Base-by-base conservation (phyloP, 441 rosid species). In the Rhodomyrtus psidioides region DNA sequence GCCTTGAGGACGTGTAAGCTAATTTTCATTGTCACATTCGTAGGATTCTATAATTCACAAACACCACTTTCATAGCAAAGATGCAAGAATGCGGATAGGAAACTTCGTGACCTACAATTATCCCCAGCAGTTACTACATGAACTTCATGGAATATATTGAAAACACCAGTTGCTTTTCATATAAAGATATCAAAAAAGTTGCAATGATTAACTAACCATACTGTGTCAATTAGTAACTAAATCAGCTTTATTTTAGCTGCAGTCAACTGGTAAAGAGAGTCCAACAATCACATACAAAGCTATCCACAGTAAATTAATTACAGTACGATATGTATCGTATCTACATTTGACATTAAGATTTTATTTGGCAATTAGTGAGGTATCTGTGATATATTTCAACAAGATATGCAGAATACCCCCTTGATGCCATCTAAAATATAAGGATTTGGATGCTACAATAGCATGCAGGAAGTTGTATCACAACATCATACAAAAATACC, bases 401-500 rank as follows among this genome's bases (percentile, higher is more conserved):
- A 65, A 34, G 39, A 70, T 62, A 62, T 30, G 75, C 24, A 30
- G 75, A 62, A 62, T 30, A 28, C 13, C 13, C 24, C 34, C 75
- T 62, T 30, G 44, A 30, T 30, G 44, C 30, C 75, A 62, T 62
- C 75, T 16, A 24, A 17, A 16, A 17, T 62, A 62, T 21, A 19
- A 70, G 49, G 49, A 70, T 49, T 39, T 70, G 79, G 79, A 34
- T 21, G 49, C 79, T 39, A 39, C 2, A 3, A 39, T 70, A 34
- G 79, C 79, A 70, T 70, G 79, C 79, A 39, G 79, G 79, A 70
- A 39, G 49, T 70, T 34, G 49, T 70, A 39, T 39, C n/a, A 21
- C 49, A 39, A 39, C n/a, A 21, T 70, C 49, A 39, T 21, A 21
- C 5, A 39, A 39, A 87, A 82, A 90, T 91, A 94, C 96, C 98